Conservation (phyloP, 2,329 filamentous ascomycete genomes). For the Chaetomium strumarium region DNA sequence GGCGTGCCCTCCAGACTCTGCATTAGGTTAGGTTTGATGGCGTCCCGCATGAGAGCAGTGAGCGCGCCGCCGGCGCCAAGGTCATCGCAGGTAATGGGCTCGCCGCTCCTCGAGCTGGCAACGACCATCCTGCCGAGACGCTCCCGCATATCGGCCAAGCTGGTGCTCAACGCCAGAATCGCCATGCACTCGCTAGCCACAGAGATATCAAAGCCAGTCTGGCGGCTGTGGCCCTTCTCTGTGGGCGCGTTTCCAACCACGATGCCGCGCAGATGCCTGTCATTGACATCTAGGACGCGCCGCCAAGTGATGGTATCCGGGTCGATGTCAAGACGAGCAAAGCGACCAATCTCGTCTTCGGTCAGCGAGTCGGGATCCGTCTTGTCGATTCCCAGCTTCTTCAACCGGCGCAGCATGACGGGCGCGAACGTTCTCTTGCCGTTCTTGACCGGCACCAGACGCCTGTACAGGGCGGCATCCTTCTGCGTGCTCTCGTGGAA, state of each 20-base stretch:
- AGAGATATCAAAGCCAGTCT: constrained; percentile 96
- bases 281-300: constrained; percentile 93
- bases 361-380: constrained; percentile 88
- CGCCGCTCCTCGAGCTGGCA: constrained; percentile 75
- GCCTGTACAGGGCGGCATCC: constrained; percentile 78
- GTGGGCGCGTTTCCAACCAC: constrained; percentile 84
- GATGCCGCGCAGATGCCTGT: constrained; percentile 83
- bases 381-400: constrained; percentile 95
- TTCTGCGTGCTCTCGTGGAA: constrained; percentile 97
- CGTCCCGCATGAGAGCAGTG: constrained; percentile 93
- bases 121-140: constrained; percentile 94
- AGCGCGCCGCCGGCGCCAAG: constrained; percentile 88
- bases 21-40: constrained; percentile 99
- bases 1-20: constrained; percentile 95
- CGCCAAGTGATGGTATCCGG: constrained; percentile 96
- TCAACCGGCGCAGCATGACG: constrained; percentile 85
- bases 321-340: constrained; percentile 94
- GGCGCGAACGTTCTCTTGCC: constrained; percentile 81
- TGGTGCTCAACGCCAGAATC: constrained; percentile 87
- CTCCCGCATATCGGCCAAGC: constrained; percentile 82
- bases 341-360: constrained; percentile 77
- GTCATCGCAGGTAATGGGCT: constrained; percentile 93
- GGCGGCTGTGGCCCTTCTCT: constrained; percentile 80
- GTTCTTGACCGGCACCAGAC: constrained; percentile 84
- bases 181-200: constrained; percentile 98